Evolutionary conservation across 2,329 filamentous ascomycete species (phyloP).

Genomic region (Exserohilum turcica): DNA sequence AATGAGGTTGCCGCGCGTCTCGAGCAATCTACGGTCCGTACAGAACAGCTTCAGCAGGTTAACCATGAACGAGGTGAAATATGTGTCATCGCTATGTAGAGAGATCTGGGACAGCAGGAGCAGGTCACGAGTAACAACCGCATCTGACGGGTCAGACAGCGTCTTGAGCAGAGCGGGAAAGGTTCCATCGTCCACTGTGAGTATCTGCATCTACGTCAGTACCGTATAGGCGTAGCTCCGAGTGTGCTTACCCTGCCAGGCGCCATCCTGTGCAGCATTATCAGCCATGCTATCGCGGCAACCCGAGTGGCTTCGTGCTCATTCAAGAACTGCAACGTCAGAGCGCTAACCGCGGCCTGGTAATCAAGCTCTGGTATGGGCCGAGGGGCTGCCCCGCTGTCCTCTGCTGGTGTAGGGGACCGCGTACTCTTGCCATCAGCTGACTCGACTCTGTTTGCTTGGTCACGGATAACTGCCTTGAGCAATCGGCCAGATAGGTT

Average conservation of each 20-base stretch:
- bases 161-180: slow-evolving; percentile 97
- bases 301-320: slow-evolving; percentile 96
- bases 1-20: slow-evolving; percentile 92
- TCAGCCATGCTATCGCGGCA: slow-evolving; percentile 91
- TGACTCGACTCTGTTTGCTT: slow-evolving; percentile 34
- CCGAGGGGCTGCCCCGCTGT: slow-evolving; percentile 51
- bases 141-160: slow-evolving; percentile 90
- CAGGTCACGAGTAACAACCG: slow-evolving; percentile 92
- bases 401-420: slow-evolving; percentile 53
- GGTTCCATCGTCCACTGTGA: slow-evolving; percentile 95
- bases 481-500: slow-evolving; percentile 44
- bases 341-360: slow-evolving; percentile 87
- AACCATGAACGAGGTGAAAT: slow-evolving; percentile 98
- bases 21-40: slow-evolving; percentile 86
- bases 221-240: not conserved
- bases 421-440: slow-evolving; percentile 37
- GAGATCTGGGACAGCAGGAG: slow-evolving; percentile 96
- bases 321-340: slow-evolving; percentile 92
- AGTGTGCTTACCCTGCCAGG: slow-evolving; percentile 72
- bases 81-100: slow-evolving; percentile 93
- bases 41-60: slow-evolving; percentile 94
- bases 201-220: slow-evolving; percentile 46
- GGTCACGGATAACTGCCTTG: slow-evolving; percentile 44
- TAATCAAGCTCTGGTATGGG: slow-evolving; percentile 81
- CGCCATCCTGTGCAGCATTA: slow-evolving; percentile 96